Conservation (phyloP, 148 eudicot species). For the Heliamphora exappendiculata region DNA sequence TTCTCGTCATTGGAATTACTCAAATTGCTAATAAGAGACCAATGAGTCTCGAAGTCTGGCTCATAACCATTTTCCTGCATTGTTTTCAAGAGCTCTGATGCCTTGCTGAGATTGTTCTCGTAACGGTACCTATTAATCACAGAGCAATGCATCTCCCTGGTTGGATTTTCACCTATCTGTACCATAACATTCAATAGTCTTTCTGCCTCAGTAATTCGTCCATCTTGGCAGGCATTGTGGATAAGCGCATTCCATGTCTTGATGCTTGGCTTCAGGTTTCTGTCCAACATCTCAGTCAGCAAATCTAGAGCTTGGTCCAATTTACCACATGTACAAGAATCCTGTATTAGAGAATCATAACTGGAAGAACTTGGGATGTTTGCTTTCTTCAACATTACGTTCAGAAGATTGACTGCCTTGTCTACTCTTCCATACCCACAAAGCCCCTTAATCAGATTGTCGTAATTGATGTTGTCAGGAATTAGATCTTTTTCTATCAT, state of each 20-base stretch:
- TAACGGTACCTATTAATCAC: constrained; percentile 40
- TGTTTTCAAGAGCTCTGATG: constrained; percentile 42
- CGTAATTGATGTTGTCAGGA: constrained; percentile 34
- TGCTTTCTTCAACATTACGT: constrained; percentile 47
- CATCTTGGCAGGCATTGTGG: constrained; percentile 31
- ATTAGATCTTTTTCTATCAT: constrained; percentile 30
- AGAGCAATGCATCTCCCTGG: constrained; percentile 40
- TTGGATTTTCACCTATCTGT: constrained; percentile 45
- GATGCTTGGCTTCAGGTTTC: constrained; percentile 44
- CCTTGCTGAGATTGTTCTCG: constrained; percentile 50
- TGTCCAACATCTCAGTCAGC: constrained; percentile 53
- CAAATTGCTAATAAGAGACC: constrained; percentile 74
- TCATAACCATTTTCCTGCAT: constrained; percentile 74
- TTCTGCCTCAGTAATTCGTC: constrained; percentile 47
- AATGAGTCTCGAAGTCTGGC: constrained; percentile 73
- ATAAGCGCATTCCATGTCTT: constrained; percentile 47
- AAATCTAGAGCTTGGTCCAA: constrained; percentile 53
- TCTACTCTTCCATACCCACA: constrained; percentile 31
- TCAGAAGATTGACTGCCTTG: constrained; percentile 48
- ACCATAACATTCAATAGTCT: constrained; percentile 39
- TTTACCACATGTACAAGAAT: constrained; percentile 29
- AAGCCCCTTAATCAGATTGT: constrained; percentile 44
- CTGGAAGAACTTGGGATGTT: constrained; percentile 38
- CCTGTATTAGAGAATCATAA: constrained; percentile 47
- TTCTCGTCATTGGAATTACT: constrained; percentile 29